Percentiles rank a stretch among this genome's conserved stretches.
These are phyloP conservation scores for Solanum pennellii DNA, from an alignment of 257 asterid species.

Conservation along the genomic window DNA sequence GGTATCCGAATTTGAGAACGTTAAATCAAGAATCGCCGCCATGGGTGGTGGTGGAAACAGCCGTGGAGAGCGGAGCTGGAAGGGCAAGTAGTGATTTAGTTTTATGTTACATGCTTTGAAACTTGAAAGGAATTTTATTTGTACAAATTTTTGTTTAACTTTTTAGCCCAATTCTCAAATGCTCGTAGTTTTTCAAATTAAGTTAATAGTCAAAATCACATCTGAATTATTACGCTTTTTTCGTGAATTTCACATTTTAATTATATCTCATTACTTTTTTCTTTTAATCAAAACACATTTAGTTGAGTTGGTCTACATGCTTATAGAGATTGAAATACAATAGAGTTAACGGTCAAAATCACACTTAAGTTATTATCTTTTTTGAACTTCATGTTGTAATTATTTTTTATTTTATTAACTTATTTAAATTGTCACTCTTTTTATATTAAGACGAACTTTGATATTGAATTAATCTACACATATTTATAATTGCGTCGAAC, in stretches of 20 bases:
- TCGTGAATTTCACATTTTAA: not conserved
- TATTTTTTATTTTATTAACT: too few species aligned
- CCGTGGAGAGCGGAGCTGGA: constrained; percentile 3
- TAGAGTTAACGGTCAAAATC: not conserved
- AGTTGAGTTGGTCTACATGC: too few species aligned
- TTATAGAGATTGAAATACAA: too few species aligned
- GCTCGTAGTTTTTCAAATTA: not conserved
- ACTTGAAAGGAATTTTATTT: not conserved
- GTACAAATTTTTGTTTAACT: not conserved
- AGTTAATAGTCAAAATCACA: not conserved
- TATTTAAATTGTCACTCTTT: too few species aligned
- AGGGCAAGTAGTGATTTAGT: not conserved
- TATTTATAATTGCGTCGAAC: not conserved
- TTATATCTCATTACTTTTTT: rapidly evolving
- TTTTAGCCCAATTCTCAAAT: not conserved
- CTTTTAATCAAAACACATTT: not conserved
- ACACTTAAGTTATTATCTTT: too few species aligned
- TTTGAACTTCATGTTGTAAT: too few species aligned
- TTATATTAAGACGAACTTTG: rapidly evolving
- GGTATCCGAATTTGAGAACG: constrained; percentile 37
- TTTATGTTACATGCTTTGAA: not conserved
- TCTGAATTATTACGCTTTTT: not conserved
- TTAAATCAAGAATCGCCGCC: constrained; percentile 49
- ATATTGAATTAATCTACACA: too few species aligned
- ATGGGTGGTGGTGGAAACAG: constrained; percentile 13